Evolutionary conservation across 2,329 filamentous ascomycete genomes (phyloP), one percentile per base, ranked within the genome.

Genomic region (Cercospora sojina): DNA sequence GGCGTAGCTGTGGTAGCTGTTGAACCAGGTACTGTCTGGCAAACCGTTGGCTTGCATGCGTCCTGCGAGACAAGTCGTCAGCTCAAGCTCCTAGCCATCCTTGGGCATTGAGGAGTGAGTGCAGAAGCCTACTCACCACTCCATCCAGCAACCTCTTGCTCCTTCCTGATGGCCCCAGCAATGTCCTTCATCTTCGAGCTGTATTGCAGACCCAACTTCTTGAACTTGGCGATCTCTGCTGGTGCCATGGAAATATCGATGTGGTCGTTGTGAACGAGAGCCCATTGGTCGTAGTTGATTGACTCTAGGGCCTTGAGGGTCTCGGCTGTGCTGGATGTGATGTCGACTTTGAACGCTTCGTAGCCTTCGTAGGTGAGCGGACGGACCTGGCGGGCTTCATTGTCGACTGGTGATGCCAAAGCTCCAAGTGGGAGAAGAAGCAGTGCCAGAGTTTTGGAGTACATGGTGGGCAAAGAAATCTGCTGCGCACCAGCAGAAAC

Each of bases 1-100:
- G 1, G 78, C 78, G 68, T 85, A 87, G 1, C 80, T 62, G 66
- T 87, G 85, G 68, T 87, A 87, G 16, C 79, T 76, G 62, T 83
- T 79, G 75, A 86, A 87, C 83, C 83, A 87, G 4, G 80, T 78
- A 20, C 78, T 53, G 63, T 77, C 73, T 16, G 72, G 72, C n/a
- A 71, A 65, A 3, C 60, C 38, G 53, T 31, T 71, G 64, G n/a
- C 71, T 72, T 64, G 83, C 81, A 38, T 73, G 75, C 10, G 74
- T 73, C 29, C 51, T 56, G 13, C 10, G 9, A 16, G 13, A 18
- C 3, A 27, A 9, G 18, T 13, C 4, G 47, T 25, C 5, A 51
- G 47, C 43, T 12, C 8, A 49, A 10, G 3, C 1, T 49, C 23
- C 43, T 9, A 9, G 1, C 7, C 1, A 10, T 16, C 16, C 10